Conservation (phyloP, 208 protist genomes). For the Endotrypanum monterogeii region DNA sequence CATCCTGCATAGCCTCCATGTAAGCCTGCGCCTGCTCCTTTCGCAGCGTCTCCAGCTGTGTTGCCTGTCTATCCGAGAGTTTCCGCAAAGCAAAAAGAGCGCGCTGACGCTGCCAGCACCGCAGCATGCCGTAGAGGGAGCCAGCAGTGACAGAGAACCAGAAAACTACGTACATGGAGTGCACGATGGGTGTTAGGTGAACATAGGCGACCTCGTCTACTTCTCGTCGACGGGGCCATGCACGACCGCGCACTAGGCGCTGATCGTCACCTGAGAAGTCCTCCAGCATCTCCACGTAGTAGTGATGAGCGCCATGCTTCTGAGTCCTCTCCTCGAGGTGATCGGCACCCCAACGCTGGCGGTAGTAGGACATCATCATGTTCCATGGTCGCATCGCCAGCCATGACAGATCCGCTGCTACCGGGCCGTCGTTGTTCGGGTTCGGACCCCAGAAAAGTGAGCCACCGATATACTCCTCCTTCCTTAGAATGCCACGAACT, state of each 20-base stretch:
- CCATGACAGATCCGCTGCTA: conserved; percentile 78
- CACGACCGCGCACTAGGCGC: conserved; percentile 75
- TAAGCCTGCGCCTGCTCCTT: conserved; percentile 77
- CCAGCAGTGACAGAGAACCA: conserved; percentile 82
- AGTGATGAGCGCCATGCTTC: conserved; percentile 72
- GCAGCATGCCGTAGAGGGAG: conserved; percentile 77
- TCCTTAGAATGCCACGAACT: conserved; percentile 71
- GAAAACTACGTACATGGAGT: conserved; percentile 89
- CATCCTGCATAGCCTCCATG: conserved; percentile 60
- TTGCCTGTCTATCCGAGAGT: conserved; percentile 44
- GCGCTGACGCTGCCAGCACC: conserved; percentile 76
- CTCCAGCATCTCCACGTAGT: conserved; percentile 88
- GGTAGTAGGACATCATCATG: conserved; percentile 76
- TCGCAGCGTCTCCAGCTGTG: conserved; percentile 54
- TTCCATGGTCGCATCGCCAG: conserved; percentile 80
- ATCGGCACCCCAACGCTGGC: conserved; percentile 53
- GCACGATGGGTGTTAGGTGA: conserved; percentile 80
- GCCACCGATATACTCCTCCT: conserved; percentile 72
- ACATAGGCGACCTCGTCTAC: conserved; percentile 85
- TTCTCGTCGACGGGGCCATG: conserved; percentile 76
- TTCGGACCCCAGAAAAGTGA: conserved; percentile 60
- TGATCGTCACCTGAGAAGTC: conserved; percentile 90
- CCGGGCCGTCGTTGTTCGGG: conserved; percentile 69
- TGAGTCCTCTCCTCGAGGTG: conserved; percentile 31
- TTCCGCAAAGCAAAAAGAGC: conserved; percentile 72